Conservation (phyloP, 345 rosid species). For the Cardamine chenopodiifolia region DNA sequence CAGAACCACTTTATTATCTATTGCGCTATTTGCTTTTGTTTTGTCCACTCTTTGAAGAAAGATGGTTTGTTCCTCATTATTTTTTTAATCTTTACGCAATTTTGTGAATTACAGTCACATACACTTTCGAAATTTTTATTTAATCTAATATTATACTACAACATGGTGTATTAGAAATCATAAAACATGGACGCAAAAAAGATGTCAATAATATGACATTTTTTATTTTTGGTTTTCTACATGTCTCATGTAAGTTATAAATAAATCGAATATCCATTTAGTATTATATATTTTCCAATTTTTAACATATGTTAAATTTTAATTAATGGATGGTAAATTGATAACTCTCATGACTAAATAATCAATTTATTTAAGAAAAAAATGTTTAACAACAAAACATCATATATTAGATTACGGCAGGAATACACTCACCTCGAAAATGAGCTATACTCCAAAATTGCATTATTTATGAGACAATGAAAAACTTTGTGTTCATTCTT, state of each 20-base stretch:
- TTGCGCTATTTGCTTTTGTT: slow-evolving; percentile 38
- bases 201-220: neutral
- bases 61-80: slow-evolving; percentile 14
- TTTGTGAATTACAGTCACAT: slow-evolving; percentile 45
- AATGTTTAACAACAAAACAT: neutral
- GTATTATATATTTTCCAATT: neutral
- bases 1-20: slow-evolving; percentile 34
- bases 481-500: neutral
- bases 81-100: slow-evolving; percentile 19
- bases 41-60: slow-evolving; percentile 39
- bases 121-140: slow-evolving; percentile 13
- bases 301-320: too few species aligned
- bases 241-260: neutral
- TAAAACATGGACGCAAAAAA: neutral
- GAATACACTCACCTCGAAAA: neutral
- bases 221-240: neutral
- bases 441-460: neutral
- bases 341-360: too few species aligned
- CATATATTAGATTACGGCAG: neutral
- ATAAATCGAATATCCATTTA: too few species aligned
- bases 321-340: too few species aligned
- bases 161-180: slow-evolving; percentile 8
- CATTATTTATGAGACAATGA: too few species aligned
- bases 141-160: neutral
- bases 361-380: too few species aligned